Evolutionary conservation across 2,329 filamentous ascomycete species (phyloP).

Genomic region (Aureobasidium sp.): DNA sequence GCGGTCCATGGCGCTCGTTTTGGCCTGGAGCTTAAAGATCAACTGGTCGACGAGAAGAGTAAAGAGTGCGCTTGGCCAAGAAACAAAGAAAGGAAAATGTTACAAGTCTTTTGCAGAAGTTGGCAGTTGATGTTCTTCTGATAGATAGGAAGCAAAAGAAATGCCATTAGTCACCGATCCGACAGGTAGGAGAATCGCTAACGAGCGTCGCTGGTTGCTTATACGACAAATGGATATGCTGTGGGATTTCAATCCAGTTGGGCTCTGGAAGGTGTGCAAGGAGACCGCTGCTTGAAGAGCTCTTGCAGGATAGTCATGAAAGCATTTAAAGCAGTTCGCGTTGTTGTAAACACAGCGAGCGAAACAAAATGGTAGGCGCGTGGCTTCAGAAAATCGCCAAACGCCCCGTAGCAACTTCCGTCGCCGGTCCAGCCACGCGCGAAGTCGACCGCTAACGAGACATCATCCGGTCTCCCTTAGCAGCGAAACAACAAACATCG

Average conservation of each 20-base stretch:
- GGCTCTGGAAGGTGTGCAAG: too few relatives aligned
- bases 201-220: not conserved
- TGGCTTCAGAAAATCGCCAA: not conserved
- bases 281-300: too few relatives aligned
- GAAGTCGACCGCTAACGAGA: not conserved
- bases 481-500: not conserved
- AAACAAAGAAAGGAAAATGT: not conserved
- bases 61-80: not conserved
- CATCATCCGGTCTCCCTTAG: not conserved
- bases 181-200: not conserved
- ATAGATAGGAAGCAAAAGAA: conserved; percentile 6
- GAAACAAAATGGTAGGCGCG: not conserved
- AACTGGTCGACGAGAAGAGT: not conserved
- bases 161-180: not conserved
- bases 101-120: not conserved
- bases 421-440: not conserved
- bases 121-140: not conserved
- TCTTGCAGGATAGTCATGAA: too few relatives aligned
- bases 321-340: too few relatives aligned
- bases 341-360: too few relatives aligned
- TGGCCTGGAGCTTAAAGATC: conserved; percentile 1
- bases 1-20: not conserved
- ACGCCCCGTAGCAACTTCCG: not conserved
- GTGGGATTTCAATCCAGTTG: too few relatives aligned
- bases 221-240: not conserved